Conservation (phyloP, 257 asterid species). For the Eustoma russellianum region DNA sequence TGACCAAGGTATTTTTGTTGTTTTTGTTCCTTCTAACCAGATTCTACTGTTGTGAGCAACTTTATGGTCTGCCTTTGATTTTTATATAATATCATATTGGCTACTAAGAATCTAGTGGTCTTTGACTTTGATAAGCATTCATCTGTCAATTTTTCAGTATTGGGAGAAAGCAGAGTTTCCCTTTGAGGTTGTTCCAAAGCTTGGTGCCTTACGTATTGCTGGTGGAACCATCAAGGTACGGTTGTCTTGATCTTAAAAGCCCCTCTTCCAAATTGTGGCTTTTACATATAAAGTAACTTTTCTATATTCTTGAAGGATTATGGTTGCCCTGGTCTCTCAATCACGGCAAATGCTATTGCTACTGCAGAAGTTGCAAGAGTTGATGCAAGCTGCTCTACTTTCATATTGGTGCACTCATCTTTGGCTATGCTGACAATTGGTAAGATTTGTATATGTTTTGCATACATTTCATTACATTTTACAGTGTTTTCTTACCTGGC, state of each 20-base stretch:
- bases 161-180: conserved; percentile 99
- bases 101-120: too few species aligned
- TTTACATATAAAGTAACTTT: conserved; percentile 12
- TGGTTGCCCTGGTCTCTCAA: conserved; percentile 80
- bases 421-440: conserved; percentile 93
- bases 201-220: conserved; percentile 58
- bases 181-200: conserved; percentile 81
- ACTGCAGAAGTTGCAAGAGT: conserved; percentile 83
- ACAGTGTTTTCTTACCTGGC: not conserved
- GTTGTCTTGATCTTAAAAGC: not conserved
- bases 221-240: conserved; percentile 88
- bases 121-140: not conserved
- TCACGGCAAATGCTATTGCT: conserved; percentile 79
- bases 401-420: conserved; percentile 83
- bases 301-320: conserved; percentile 51
- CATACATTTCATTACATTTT: not conserved
- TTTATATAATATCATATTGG: too few species aligned
- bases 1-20: conserved; percentile 55
- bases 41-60: not conserved
- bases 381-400: conserved; percentile 92
- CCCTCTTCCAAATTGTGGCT: not conserved
- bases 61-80: not conserved
- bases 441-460: conserved; percentile 20
- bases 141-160: conserved; percentile 37
- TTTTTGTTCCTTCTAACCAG: too few species aligned